phyloP scores from a whole-genome alignment of 2,329 filamentous ascomycete genomes.

The Beauveria bassiana region DNA sequence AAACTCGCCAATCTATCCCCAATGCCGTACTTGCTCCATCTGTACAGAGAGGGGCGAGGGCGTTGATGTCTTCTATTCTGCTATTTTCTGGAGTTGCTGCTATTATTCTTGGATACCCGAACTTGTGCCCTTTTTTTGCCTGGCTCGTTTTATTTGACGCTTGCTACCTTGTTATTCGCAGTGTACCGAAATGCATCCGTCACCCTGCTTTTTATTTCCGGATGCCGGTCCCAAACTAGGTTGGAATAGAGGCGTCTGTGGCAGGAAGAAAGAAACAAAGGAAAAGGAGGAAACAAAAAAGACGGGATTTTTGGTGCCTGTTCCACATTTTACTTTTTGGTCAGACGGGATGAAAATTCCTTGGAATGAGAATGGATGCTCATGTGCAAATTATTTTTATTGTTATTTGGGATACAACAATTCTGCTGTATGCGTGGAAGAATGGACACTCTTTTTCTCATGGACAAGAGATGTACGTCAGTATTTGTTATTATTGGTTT shows the following conservation, averaged over 20 bases:
- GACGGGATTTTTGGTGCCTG: neutral
- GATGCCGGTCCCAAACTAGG: slow-evolving; percentile 15
- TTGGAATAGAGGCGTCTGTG: slow-evolving; percentile 33
- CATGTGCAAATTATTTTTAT: neutral
- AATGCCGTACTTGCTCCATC: neutral
- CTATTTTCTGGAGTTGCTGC: slow-evolving; percentile 20
- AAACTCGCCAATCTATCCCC: neutral
- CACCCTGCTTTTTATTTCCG: slow-evolving; percentile 37
- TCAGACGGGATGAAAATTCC: neutral
- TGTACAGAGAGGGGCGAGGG: neutral
- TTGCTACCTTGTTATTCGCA: neutral
- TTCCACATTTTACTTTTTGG: slow-evolving; percentile 1
- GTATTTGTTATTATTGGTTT: slow-evolving; percentile 1
- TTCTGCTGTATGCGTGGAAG: neutral
- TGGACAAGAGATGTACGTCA: neutral
- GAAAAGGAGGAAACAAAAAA: neutral
- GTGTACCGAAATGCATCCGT: neutral
- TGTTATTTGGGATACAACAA: neutral
- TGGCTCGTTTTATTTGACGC: neutral
- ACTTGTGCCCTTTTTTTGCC: slow-evolving; percentile 21
- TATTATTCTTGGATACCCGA: slow-evolving; percentile 28
- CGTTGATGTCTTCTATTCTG: neutral
- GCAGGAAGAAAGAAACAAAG: slow-evolving; percentile 6
- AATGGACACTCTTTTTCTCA: neutral
- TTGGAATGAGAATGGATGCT: neutral